Conservation (phyloP, 2,329 filamentous ascomycete species). For the Talaromyces sp. region DNA sequence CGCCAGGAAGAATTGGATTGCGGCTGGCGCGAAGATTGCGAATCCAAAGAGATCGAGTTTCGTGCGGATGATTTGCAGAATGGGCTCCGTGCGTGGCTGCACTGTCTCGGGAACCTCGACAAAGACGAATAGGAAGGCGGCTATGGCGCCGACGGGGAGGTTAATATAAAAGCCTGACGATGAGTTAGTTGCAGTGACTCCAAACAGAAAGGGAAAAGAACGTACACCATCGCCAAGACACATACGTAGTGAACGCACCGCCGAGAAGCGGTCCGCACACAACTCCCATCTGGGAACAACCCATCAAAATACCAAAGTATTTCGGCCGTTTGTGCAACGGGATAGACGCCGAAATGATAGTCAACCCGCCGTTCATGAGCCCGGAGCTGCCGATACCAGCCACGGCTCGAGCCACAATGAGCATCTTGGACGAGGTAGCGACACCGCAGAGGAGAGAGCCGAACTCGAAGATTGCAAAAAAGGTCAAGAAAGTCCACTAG, state of each 20-base stretch:
- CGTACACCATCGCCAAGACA: constrained; percentile 42
- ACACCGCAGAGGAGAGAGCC: constrained; percentile 30
- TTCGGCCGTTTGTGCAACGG: constrained; percentile 10
- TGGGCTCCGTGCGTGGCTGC: constrained; percentile 4
- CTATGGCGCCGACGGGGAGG: constrained; percentile 12
- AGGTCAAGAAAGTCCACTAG: constrained; percentile 1
- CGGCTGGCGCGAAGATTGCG: constrained; percentile 9
- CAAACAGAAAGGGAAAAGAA: neutral
- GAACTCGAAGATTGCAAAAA: constrained; percentile 32
- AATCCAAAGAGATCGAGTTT: constrained; percentile 12
- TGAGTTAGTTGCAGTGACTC: neutral
- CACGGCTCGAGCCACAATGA: constrained; percentile 32
- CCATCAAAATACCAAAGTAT: constrained; percentile 12
- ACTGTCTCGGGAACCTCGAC: constrained; percentile 5
- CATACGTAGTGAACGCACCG: constrained; percentile 37
- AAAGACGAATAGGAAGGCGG: constrained; percentile 11
- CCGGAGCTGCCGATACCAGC: constrained; percentile 28
- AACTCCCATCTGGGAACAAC: constrained; percentile 6
- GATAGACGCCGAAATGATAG: constrained; percentile 8
- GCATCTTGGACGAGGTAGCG: constrained; percentile 25
- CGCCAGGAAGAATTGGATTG: constrained; percentile 15
- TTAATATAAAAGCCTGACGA: constrained; percentile 24
- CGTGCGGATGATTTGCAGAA: constrained; percentile 5
- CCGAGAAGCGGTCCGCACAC: constrained; percentile 35
- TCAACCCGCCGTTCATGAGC: constrained; percentile 22